phyloP scores from a whole-genome alignment of 2,329 filamentous ascomycete genomes.

The Colletotrichum limetticola region DNA sequence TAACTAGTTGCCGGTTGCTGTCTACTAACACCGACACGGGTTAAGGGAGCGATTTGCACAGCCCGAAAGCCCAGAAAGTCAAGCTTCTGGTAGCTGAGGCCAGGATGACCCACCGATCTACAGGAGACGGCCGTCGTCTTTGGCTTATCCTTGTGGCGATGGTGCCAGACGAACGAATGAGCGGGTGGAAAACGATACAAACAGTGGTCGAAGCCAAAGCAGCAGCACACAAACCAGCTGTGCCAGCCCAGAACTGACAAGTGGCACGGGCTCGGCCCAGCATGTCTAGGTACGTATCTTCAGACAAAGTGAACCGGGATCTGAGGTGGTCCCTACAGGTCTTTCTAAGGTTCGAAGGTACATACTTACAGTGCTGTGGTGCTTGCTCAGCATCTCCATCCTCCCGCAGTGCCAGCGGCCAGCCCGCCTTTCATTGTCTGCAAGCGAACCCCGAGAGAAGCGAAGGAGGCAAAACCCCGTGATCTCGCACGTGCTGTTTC shows the following conservation, averaged over 20 bases:
- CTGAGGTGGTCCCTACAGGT: background rate
- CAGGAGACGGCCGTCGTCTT: conserved; percentile 23
- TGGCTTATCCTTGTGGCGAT: conserved; percentile 29
- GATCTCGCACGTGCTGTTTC: conserved; percentile 26
- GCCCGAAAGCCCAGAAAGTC: conserved; percentile 5
- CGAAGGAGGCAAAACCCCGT: conserved; percentile 23
- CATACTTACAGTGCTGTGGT: background rate
- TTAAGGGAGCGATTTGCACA: background rate
- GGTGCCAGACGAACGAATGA: conserved; percentile 11
- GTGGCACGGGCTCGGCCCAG: conserved; percentile 9
- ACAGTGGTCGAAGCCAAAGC: conserved; percentile 1
- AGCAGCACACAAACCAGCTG: too few relatives aligned
- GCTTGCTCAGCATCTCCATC: background rate
- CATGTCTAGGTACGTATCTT: background rate
- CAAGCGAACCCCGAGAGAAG: conserved; percentile 19
- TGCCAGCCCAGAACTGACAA: background rate
- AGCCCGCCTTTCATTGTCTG: background rate
- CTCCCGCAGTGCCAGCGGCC: background rate
- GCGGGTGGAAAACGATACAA: background rate
- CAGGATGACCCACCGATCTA: conserved; percentile 32
- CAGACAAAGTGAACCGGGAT: background rate
- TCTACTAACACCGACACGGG: conserved; percentile 4
- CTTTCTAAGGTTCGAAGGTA: too few relatives aligned
- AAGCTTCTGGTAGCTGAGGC: conserved; percentile 22
- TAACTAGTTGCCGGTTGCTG: background rate